Percentiles rank a stretch among this genome's conserved stretches.
Conservation (phyloP, 768 basidiomycete species). For the Russula brevipes region DNA sequence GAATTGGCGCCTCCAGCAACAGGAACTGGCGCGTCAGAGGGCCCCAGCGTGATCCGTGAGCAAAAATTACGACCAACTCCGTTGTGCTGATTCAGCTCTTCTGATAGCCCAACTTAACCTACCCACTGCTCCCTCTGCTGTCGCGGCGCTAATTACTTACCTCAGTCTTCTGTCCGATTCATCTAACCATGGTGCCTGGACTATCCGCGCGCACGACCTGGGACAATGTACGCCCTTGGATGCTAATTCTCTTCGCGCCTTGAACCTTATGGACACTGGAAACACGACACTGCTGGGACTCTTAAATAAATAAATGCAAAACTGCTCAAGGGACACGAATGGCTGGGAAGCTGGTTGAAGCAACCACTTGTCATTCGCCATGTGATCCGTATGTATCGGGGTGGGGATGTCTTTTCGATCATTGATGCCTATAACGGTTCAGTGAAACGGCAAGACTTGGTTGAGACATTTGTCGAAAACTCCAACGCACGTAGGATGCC, state of each 20-base stretch:
- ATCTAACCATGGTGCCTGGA: conserved; percentile 74
- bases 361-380: conserved; percentile 93
- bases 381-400: conserved; percentile 65
- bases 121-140: conserved; percentile 70
- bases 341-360: conserved; percentile 85
- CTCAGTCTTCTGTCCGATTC: conserved; percentile 73
- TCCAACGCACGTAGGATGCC: conserved; percentile 61
- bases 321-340: conserved; percentile 89
- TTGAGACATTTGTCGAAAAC: conserved; percentile 82
- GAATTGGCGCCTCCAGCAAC: not conserved
- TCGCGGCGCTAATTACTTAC: conserved; percentile 78
- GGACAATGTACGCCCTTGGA: conserved; percentile 95
- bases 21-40: conserved; percentile 2
- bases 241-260: conserved; percentile 85
- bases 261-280: conserved; percentile 71
- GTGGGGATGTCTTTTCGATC: not conserved
- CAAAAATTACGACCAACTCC: not conserved
- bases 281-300: conserved; percentile 83
- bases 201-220: conserved; percentile 81
- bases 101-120: conserved; percentile 67
- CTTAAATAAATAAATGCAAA: conserved; percentile 94
- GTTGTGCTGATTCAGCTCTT: not conserved
- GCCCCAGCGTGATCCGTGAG: conserved; percentile 16
- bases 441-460: conserved; percentile 85
- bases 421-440: conserved; percentile 3